Conservation (phyloP, 495 filamentous ascomycete genomes). For the Wilcoxina mikolae region DNA sequence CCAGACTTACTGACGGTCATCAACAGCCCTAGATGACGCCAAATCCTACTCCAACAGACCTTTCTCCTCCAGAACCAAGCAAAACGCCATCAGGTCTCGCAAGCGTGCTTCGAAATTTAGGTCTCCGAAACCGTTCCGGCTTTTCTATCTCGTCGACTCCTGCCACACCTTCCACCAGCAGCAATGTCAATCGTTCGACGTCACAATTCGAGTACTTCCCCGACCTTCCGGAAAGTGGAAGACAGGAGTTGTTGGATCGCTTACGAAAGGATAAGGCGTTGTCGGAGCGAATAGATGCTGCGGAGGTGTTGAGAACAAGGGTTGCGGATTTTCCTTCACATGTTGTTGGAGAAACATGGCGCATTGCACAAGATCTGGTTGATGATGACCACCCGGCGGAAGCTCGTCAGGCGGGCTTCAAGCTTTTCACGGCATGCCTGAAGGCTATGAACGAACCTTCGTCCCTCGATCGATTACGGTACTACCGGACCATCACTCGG, state of each 20-base stretch:
- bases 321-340: slow-evolving; percentile 43
- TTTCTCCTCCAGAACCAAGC: slow-evolving; percentile 16
- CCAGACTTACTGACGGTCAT: background rate
- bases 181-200: slow-evolving; percentile 12
- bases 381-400: slow-evolving; percentile 39
- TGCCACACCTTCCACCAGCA: slow-evolving; percentile 8
- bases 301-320: slow-evolving; percentile 39
- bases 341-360: slow-evolving; percentile 43
- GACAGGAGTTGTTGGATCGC: slow-evolving; percentile 18
- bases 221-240: slow-evolving; percentile 9
- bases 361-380: slow-evolving; percentile 49
- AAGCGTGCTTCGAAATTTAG: slow-evolving; percentile 21
- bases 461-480: slow-evolving; percentile 48
- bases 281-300: slow-evolving; percentile 40
- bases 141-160: slow-evolving; percentile 18
- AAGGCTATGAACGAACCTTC: slow-evolving; percentile 41
- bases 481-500: slow-evolving; percentile 45
- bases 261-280: slow-evolving; percentile 18
- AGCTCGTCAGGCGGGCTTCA: slow-evolving; percentile 44
- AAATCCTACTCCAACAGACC: background rate
- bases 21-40: slow-evolving; percentile 9
- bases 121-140: slow-evolving; percentile 19
- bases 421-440: slow-evolving; percentile 49
- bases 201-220: slow-evolving; percentile 17
- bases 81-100: slow-evolving; percentile 21